Base-by-base conservation (phyloP, 805 yeast genomes). In the Candida krabiensis region DNA sequence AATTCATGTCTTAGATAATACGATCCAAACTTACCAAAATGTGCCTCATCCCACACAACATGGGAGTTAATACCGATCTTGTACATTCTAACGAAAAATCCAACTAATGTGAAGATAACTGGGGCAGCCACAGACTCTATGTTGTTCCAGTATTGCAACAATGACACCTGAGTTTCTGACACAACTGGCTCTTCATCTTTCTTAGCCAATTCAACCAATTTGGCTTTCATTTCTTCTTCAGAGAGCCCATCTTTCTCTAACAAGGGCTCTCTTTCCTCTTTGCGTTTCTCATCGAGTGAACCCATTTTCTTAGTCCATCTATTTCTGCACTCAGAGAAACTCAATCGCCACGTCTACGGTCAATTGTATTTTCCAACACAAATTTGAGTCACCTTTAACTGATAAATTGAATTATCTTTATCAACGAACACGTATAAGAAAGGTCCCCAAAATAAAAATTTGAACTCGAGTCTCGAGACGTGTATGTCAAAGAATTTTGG, bases 21-120 rank as follows among this genome's bases (percentile, higher is more conserved):
- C 3, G 91, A 81, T 30, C 95, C 95, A 58, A 86, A 86, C 58
- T 83, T 84, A 29, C 93, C 95, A 63, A 91, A 91, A 68, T 90
- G 96, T 28, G 96, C 97, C 61, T 89, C 97, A 66, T 89, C 97
- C 97, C 97, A 90, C 17, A 93, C 93, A 21, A 93, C 97, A 39
- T 75, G 71, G 40, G 75, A 70, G 44, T 87, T 85, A 40, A 74
- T 69, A 38, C 86, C 84, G 50, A 91, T 83, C 45, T 74, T 70
- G 66, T 86, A 81, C 61, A 89, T 77, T 52, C 98, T 77, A 28
- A 87, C 73, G 45, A 73, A 74, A 52, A 90, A 84, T 8, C 93
- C 80, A 14, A 83, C 47, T 2, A 73, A 41, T 1, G 96, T 89
- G 55, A 90, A 73, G 16, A 80, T 32, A 3, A 83, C 50, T n/a